phyloP scores from a whole-genome alignment of 129 eudicot genomes.

The Flaveria robusta region DNA sequence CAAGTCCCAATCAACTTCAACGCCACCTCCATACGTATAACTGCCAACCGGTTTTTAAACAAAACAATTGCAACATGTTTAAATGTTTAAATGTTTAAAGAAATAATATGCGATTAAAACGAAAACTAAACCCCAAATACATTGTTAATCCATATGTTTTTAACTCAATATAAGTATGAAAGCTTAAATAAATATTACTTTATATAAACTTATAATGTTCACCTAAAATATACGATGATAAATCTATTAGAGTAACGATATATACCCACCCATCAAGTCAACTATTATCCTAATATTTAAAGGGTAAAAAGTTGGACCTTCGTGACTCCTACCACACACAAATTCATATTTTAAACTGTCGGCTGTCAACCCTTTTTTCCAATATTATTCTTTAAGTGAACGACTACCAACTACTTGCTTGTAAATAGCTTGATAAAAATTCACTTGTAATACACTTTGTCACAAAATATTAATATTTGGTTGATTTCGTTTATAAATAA shows the following conservation, averaged over 20 bases:
- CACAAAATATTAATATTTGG: too few species aligned
- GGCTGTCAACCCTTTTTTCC: background rate
- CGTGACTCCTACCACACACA: constrained; percentile 4
- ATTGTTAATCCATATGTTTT: background rate
- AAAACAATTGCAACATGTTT: too few species aligned
- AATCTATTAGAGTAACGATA: background rate
- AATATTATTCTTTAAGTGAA: background rate
- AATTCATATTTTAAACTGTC: background rate
- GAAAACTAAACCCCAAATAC: background rate
- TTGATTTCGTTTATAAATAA: too few species aligned
- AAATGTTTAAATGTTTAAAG: background rate
- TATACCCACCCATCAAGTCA: constrained; percentile 20
- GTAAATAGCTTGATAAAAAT: too few species aligned
- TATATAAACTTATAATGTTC: background rate
- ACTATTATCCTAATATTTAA: background rate
- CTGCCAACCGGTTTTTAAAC: too few species aligned
- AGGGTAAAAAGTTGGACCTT: constrained; percentile 16
- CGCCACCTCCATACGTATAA: too few species aligned
- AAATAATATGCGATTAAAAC: background rate
- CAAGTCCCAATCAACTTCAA: too few species aligned
- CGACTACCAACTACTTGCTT: too few species aligned
- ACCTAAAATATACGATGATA: background rate
- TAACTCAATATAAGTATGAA: background rate
- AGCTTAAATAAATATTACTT: background rate
- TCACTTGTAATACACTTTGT: too few species aligned